Evolutionary conservation across 345 rosid species (phyloP), one percentile per base, ranked within the genome.

Genomic region (Aurinia saxatilis): DNA sequence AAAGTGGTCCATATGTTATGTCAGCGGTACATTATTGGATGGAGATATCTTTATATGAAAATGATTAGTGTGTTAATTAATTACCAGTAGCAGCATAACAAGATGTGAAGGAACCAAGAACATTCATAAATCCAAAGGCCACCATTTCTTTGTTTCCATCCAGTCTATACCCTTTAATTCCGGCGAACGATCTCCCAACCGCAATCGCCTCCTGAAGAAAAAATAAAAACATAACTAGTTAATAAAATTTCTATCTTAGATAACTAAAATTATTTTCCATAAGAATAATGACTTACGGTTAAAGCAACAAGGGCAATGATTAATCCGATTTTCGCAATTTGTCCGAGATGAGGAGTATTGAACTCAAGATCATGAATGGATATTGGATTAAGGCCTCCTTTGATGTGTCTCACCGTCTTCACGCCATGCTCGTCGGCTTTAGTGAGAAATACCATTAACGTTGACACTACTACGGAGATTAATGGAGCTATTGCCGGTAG

Each of bases 61-160:
- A 5, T 2, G 2, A 6, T 3, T 27, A 27, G 5, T 27, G 30
- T 2, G 30, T 1, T 17, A 40, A 47, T 2, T 11, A 67, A 30
- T 70, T 79, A 88, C 98, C 98, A 10, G 98, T 91, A 56, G 96
- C 92, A 34, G 78, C 82, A 46, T 91, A 91, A 73, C 96, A 91
- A 18, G 98, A 88, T 48, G 98, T 73, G 54, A 81, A 70, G 37
- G 96, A 91, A 59, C 96, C 98, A 6, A 84, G 17, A 46, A 91
- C 75, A 75, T 91, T 88, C 86, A 71, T 83, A 75, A 78, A 69
- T 40, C 96, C 98, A 63, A 91, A 75, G 44, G 96, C 88, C 7
- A 84, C 80, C 98, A 91, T 86, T 76, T 91, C 98, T 68, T 91
- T 87, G 79, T 81, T 91, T 44, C 98, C 98, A 39, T 84, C 88